These are phyloP conservation scores for Geranomyces variabilis DNA, from an alignment of 192 early-diverging fungal genomes.

Conservation along the genomic window DNA sequence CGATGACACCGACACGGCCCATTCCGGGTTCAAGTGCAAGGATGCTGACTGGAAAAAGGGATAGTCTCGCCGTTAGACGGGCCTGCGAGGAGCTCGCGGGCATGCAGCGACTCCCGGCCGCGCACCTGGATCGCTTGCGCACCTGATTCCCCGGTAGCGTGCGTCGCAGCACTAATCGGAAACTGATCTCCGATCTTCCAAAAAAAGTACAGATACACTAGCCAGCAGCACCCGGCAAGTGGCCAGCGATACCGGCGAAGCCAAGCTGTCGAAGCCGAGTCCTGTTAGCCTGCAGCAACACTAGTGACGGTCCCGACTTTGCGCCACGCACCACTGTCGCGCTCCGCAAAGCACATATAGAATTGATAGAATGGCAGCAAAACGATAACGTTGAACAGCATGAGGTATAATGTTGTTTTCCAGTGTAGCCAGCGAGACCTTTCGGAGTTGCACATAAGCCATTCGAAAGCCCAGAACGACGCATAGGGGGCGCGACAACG, in stretches of 20 bases:
- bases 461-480: too few relatives aligned
- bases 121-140: too few relatives aligned
- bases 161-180: slow-evolving; percentile 25
- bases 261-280: slow-evolving; percentile 13
- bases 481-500: too few relatives aligned
- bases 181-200: slow-evolving; percentile 42
- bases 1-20: slow-evolving; percentile 83
- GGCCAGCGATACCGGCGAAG: slow-evolving; percentile 23
- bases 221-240: slow-evolving; percentile 26
- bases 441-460: background rate
- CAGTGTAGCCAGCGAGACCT: slow-evolving; percentile 77
- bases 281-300: too few relatives aligned
- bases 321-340: slow-evolving; percentile 28
- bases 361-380: slow-evolving; percentile 80
- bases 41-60: background rate
- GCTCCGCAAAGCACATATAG: slow-evolving; percentile 58
- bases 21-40: slow-evolving; percentile 59
- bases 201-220: slow-evolving; percentile 40
- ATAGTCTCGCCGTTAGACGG: too few relatives aligned
- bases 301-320: background rate
- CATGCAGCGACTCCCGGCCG: too few relatives aligned
- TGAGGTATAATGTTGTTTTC: slow-evolving; percentile 68
- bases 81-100: too few relatives aligned
- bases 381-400: slow-evolving; percentile 70
- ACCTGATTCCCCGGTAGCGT: background rate